A percentile compares a stretch with the other conserved stretches of the same genome.
Evolutionary conservation across 371 early-diverging fungal genomes (phyloP).

Genomic region (Massospora cicadina): DNA sequence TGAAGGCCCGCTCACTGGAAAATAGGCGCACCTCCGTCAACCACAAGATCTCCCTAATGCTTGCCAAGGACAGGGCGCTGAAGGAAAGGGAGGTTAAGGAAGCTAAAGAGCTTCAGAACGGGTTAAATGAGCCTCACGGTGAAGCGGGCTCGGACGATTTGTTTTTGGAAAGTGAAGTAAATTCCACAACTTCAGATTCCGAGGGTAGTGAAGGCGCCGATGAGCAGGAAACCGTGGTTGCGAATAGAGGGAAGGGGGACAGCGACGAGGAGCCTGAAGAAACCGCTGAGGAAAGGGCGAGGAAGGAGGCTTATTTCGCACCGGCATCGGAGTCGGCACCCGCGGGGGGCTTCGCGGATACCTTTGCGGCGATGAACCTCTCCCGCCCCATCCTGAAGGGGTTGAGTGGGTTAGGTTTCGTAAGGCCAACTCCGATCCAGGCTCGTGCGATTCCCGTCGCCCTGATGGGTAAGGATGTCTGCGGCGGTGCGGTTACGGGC

Average conservation of each 20-base stretch:
- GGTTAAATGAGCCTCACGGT: too few relatives aligned
- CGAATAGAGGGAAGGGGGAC: slow-evolving; percentile 23
- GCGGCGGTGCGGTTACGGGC: slow-evolving; percentile 99
- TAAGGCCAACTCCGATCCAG: slow-evolving; percentile 95
- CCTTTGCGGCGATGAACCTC: slow-evolving; percentile 79
- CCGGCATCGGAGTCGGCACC: slow-evolving; percentile 31
- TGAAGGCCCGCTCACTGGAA: slow-evolving; percentile 25
- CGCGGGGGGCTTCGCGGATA: slow-evolving; percentile 20
- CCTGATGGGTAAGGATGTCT: slow-evolving; percentile 94
- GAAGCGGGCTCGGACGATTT: slow-evolving; percentile 19
- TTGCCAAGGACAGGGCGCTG: neutral
- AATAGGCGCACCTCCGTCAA: slow-evolving; percentile 29
- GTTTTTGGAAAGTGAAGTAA: slow-evolving; percentile 22
- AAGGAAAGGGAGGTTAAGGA: slow-evolving; percentile 21
- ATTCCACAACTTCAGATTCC: slow-evolving; percentile 19
- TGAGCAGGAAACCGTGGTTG: slow-evolving; percentile 24
- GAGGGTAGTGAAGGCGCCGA: slow-evolving; percentile 15
- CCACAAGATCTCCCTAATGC: slow-evolving; percentile 19
- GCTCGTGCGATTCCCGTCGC: slow-evolving; percentile 90
- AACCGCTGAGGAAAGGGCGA: slow-evolving; percentile 16
- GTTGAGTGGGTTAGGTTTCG: slow-evolving; percentile 73
- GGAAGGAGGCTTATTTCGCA: slow-evolving; percentile 58
- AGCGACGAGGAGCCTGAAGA: slow-evolving; percentile 26
- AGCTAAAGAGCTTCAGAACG: slow-evolving; percentile 18
- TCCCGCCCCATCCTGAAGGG: slow-evolving; percentile 91